Evolutionary conservation across 2,329 filamentous ascomycete species (phyloP).

Genomic region (Corynespora cassiicola): DNA sequence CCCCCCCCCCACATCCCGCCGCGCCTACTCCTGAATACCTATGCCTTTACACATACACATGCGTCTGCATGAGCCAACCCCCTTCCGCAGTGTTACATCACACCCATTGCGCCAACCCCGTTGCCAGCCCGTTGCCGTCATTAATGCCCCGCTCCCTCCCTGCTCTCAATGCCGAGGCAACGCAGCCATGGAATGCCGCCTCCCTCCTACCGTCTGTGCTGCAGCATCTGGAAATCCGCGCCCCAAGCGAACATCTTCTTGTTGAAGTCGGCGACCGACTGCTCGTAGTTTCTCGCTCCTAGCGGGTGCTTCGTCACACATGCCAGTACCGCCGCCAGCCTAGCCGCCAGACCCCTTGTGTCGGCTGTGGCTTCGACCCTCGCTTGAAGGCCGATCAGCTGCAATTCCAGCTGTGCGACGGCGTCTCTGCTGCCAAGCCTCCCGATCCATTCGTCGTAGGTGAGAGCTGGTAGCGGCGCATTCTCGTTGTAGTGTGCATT

Average conservation of each 20-base stretch:
- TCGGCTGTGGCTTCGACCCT: neutral
- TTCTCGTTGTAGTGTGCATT: slow-evolving; percentile 3
- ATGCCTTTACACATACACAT: no score
- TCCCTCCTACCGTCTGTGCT: no score
- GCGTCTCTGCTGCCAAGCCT: slow-evolving; percentile 2
- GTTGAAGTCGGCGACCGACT: slow-evolving; percentile 2
- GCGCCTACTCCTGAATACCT: no score
- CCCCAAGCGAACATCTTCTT: slow-evolving; percentile 2
- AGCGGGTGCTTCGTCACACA: neutral
- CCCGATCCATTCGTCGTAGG: slow-evolving; percentile 3
- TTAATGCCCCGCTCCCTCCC: neutral
- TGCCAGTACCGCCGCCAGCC: neutral
- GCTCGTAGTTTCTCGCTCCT: neutral
- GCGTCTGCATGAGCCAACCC: neutral
- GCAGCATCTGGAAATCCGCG: slow-evolving; percentile 1
- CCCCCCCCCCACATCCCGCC: no score
- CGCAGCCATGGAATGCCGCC: no score
- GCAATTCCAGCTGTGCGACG: neutral
- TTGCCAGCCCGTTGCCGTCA: neutral
- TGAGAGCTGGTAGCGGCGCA: neutral
- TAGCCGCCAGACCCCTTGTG: neutral
- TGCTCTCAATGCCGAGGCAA: no score
- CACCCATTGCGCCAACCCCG: neutral
- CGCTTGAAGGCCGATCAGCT: neutral
- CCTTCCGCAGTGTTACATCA: slow-evolving; percentile 1